Base-by-base conservation (phyloP, 2,329 filamentous ascomycete species). In the Emmonsiellopsis sp. region DNA sequence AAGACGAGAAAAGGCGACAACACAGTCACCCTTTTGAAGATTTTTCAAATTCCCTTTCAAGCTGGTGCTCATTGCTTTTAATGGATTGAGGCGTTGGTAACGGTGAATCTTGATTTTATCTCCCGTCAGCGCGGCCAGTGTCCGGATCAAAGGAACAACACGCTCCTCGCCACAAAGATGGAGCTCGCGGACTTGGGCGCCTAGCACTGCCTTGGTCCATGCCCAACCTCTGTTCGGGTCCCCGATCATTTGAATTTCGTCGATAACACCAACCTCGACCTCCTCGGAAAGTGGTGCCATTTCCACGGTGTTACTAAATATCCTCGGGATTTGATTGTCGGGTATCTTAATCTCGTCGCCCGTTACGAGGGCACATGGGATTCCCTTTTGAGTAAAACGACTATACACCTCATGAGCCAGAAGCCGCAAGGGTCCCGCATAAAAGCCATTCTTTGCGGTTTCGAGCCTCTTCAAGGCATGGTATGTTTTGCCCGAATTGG, bases 401-500 rank as follows among this genome's bases (percentile, higher is more conserved):
- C 84, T 79, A 67, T 90, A 97, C n/a, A 97, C 86, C 69, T 98
- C 93, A 63, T 95, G 91, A 0, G 93, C 93, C 31, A 98, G 77
- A 46, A 98, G 74, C 48, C 93, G 82, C 44, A 98, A 74, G 0
- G 93, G 93, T 0, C 94, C 93, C 3, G 92, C 89, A 67, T 97
- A 98, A 49, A 95, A 84, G 40, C 93, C 93, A 7, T 77, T 79
- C 32, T 84, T 78, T 2, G 86, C 85, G 49, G 81, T 76, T 67
- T 96, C 89, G 9, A 98, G 78, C 10, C 86, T 83, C 70, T 95
- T 85, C 58, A 98, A 73, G 0, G 93, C 94, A 66, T 90, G 86
- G 66, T 97, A 98, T 0, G 94, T 98, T 76, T 98, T 98, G 54
- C 93, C 93, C 0, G 93, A 97, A 69, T 98, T 98, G 2, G 93